Percentiles rank a stretch among this genome's conserved stretches.
These are phyloP conservation scores for Pelargonium fulgidum DNA, from an alignment of 441 rosid species.

Conservation along the genomic window DNA sequence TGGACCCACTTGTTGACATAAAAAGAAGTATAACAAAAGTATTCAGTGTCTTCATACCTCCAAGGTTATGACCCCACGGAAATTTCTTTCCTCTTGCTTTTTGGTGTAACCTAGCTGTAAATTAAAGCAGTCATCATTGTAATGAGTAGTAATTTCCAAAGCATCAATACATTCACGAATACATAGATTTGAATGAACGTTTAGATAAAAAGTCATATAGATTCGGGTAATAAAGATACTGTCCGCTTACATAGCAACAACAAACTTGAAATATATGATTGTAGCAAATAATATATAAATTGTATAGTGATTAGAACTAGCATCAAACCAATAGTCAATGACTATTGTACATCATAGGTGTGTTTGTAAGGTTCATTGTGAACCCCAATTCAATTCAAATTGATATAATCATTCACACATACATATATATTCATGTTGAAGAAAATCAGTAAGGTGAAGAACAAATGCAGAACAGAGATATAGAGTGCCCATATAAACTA, in stretches of 20 bases:
- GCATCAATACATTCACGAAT: not conserved
- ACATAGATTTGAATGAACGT: too few species aligned
- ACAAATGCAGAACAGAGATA: not conserved
- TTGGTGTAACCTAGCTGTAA: conserved; percentile 93
- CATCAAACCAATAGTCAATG: not conserved
- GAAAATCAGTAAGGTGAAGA: not conserved
- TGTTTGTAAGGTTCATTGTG: too few species aligned
- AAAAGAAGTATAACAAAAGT: conserved; percentile 1
- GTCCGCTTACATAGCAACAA: not conserved
- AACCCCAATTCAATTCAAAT: not conserved
- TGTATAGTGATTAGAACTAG: not conserved
- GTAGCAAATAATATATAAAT: not conserved
- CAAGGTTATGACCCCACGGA: conserved; percentile 86
- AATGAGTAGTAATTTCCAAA: not conserved
- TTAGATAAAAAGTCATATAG: not conserved
- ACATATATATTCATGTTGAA: conserved; percentile 4
- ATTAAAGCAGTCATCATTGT: conserved; percentile 14
- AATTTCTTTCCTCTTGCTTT: conserved; percentile 91
- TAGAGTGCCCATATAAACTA: not conserved
- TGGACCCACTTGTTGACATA: not conserved
- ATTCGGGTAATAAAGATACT: not conserved
- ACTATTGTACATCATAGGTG: not conserved
- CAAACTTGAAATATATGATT: not conserved
- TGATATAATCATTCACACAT: conserved; percentile 1
- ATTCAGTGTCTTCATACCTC: conserved; percentile 46